A percentile compares a stretch with the other conserved stretches of the same genome.
Evolutionary conservation across 31 red algal genomes (phyloP).

Genomic region (Asparagopsis taxiformis): DNA sequence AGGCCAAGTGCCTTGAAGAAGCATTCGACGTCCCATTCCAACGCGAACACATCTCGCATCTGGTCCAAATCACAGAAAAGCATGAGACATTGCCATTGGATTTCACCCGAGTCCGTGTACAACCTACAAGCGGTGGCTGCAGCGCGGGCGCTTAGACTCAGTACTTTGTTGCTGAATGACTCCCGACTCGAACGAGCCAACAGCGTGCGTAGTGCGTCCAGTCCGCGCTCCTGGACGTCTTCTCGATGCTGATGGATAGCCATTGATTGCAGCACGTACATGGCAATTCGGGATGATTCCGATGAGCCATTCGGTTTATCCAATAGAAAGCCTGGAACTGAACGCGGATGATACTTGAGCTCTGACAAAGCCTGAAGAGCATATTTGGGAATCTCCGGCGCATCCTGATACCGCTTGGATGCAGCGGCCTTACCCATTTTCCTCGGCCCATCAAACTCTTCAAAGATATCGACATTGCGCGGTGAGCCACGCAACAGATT

Average conservation of each 20-base stretch:
- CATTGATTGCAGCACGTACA: conserved; percentile 49
- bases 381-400: conserved; percentile 41
- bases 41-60: conserved; percentile 23
- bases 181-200: conserved; percentile 17
- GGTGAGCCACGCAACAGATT: conserved; percentile 43
- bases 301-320: conserved; percentile 17
- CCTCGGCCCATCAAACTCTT: conserved; percentile 64
- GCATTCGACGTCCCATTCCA: conserved; percentile 41
- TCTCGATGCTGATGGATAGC: conserved; percentile 44
- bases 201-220: conserved; percentile 61
- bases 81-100: conserved; percentile 62
- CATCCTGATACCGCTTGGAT: conserved; percentile 50
- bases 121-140: conserved; percentile 51
- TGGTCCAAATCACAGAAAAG: conserved; percentile 53
- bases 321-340: conserved; percentile 13
- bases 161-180: conserved; percentile 8
- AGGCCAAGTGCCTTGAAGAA: conserved; percentile 44
- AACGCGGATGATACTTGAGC: conserved; percentile 49
- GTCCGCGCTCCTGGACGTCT: conserved; percentile 46
- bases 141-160: conserved; percentile 21
- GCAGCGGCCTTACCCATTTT: conserved; percentile 67
- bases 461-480: conserved; percentile 45
- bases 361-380: conserved; percentile 44
- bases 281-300: conserved; percentile 19
- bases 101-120: conserved; percentile 49